Conservation (phyloP, 2,329 filamentous ascomycete genomes). For the Thielaviopsis euricoi region DNA sequence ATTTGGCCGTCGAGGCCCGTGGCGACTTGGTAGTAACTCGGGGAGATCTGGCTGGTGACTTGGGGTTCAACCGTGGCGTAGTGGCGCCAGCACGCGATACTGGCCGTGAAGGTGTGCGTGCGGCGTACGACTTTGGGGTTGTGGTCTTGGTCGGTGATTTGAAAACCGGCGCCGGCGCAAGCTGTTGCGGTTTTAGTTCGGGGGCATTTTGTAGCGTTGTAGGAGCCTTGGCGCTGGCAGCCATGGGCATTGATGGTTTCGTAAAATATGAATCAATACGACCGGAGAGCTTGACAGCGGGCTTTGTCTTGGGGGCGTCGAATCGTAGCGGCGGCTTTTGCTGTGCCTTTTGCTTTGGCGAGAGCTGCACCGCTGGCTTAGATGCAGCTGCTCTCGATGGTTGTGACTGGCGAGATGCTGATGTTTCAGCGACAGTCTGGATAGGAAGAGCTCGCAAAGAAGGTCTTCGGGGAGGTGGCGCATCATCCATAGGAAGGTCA, state of each 20-base stretch:
- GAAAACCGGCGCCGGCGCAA: background rate
- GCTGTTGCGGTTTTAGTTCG: background rate
- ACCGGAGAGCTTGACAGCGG: constrained; percentile 3
- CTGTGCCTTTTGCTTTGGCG: background rate
- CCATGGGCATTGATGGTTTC: background rate
- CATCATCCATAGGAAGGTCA: constrained; percentile 11
- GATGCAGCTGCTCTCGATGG: background rate
- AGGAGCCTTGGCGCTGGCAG: background rate
- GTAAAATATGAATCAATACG: constrained; percentile 10
- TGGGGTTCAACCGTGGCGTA: background rate
- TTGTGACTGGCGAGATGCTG: background rate
- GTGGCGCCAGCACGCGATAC: background rate
- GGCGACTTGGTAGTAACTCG: background rate
- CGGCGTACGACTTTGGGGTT: background rate
- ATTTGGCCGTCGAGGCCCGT: background rate
- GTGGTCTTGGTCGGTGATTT: background rate
- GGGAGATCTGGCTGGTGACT: background rate
- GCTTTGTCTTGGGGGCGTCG: background rate
- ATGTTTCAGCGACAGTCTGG: background rate
- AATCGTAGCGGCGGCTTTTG: background rate
- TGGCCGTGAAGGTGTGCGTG: background rate
- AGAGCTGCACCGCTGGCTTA: background rate
- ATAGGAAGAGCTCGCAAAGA: background rate
- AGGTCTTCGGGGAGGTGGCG: constrained; percentile 2
- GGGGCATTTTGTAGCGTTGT: background rate